These are phyloP conservation scores for Daedalea quercina DNA, from an alignment of 768 basidiomycete species.

Conservation along the genomic window DNA sequence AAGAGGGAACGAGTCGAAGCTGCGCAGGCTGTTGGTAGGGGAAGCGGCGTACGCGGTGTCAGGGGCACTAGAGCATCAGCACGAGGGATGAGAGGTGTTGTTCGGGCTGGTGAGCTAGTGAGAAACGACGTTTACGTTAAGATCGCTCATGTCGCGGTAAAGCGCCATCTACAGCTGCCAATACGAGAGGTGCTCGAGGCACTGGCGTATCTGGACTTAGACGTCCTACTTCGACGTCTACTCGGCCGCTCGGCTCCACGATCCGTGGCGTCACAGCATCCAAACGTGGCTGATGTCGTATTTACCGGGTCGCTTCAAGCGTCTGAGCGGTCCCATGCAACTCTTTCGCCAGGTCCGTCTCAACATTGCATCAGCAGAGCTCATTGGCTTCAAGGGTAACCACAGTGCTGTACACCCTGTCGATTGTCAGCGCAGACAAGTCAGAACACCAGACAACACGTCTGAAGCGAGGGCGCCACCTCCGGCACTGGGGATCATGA, in stretches of 20 bases:
- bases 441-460: no score
- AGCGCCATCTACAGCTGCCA: not conserved
- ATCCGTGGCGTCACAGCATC: not conserved
- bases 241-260: not conserved
- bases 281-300: not conserved
- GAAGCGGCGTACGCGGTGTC: conserved; percentile 63
- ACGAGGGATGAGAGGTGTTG: conserved; percentile 28
- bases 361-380: no score
- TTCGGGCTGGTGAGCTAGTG: conserved; percentile 12
- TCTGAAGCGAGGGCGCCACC: no score
- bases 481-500: no score
- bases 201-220: not conserved
- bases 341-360: no score
- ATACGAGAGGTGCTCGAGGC: not conserved
- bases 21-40: conserved; percentile 14
- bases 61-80: conserved; percentile 65
- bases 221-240: not conserved
- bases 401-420: no score
- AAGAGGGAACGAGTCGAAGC: conserved; percentile 43
- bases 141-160: no score
- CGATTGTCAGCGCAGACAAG: no score
- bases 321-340: no score
- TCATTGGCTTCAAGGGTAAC: no score
- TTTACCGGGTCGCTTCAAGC: no score
- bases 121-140: not conserved